Evolutionary conservation across 306 rosid genomes (phyloP), one percentile per base, ranked within the genome.

Genomic region (Acacia melanoxylon): DNA sequence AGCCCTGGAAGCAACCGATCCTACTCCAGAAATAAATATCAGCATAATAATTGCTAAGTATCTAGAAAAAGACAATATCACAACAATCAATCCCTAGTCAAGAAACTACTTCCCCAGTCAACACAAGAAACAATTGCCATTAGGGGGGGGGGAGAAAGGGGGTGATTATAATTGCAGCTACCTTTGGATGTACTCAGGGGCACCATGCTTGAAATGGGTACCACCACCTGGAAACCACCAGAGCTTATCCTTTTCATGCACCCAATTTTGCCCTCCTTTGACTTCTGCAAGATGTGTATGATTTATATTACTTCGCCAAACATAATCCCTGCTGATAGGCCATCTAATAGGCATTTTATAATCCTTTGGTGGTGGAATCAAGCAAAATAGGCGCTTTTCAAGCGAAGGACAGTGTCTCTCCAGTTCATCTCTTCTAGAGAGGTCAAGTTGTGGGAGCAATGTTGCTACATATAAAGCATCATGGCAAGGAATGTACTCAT

Each of bases 171-270:
- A 65, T 22, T 20, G 44, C 33, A 48, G 74, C 10, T 87, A 92
- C 99, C 99, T 92, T 74, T 91, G 88, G 67, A 93, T 95, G 85
- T 95, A 95, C 80, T 93, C 97, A 11, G 96, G 48, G 35, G 99
- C 98, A 19, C 99, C 98, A 58, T 92, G 89, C 89, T 95, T 95
- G 88, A 95, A 95, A 89, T 95, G 99, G 74, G 98, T 93, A 84
- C 99, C 98, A 58, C 99, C 99, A 45, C 99, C 99, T 2, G 99
- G 99, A 88, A 95, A 95, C 98, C 97, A 93, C 98, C 99, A 91
- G 15, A 93, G 90, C 69, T 86, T 86, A 83, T 87, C 90, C 92
- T 87, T 91, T 72, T 83, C 90, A 81, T 95, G 99, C 78, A 95
- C 97, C 98, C 98, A 95, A 84, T 95, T 95, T 86, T 95, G 99